These are phyloP conservation scores for Pyrenula aspistea DNA, from an alignment of 495 filamentous ascomycete species.

Conservation along the genomic window DNA sequence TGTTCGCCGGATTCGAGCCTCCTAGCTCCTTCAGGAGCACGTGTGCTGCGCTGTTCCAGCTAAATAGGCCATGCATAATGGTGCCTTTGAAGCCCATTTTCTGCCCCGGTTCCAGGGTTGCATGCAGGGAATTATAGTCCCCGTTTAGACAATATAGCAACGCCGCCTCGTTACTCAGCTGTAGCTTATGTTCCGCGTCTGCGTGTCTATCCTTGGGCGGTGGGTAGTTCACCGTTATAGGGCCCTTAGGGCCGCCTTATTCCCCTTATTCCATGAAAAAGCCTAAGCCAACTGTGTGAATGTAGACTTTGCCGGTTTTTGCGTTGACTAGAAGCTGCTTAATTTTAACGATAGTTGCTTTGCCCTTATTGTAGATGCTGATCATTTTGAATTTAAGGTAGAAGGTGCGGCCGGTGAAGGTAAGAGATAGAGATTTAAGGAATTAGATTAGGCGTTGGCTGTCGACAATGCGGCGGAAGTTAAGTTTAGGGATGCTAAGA, in stretches of 20 bases:
- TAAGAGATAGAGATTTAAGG: slow-evolving; percentile 63
- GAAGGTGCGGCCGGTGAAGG: slow-evolving; percentile 58
- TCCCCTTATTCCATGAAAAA: slow-evolving; percentile 78
- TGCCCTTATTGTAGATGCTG: slow-evolving; percentile 87
- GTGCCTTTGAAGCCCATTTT: slow-evolving; percentile 85
- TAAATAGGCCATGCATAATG: slow-evolving; percentile 82
- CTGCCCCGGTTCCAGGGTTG: slow-evolving; percentile 66
- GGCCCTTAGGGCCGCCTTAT: slow-evolving; percentile 88
- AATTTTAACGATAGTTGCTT: slow-evolving; percentile 71
- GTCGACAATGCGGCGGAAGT: slow-evolving; percentile 63
- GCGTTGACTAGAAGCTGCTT: slow-evolving; percentile 69
- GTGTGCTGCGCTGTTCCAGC: slow-evolving; percentile 70
- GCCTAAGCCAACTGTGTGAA: slow-evolving; percentile 49
- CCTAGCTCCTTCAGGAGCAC: slow-evolving; percentile 61
- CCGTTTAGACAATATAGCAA: slow-evolving; percentile 75
- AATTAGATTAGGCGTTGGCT: slow-evolving; percentile 73
- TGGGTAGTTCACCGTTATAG: slow-evolving; percentile 60
- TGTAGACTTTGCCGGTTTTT: slow-evolving; percentile 57
- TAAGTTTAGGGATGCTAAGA: slow-evolving; percentile 66
- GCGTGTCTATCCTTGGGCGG: slow-evolving; percentile 59
- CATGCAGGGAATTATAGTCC: slow-evolving; percentile 86
- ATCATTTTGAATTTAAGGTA: slow-evolving; percentile 70
- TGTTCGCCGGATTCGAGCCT: slow-evolving; percentile 61
- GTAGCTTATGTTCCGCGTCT: slow-evolving; percentile 58
- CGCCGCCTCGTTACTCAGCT: slow-evolving; percentile 57